phyloP scores from a whole-genome alignment of 331 rosid genomes.

The Prunus yedoensis region DNA sequence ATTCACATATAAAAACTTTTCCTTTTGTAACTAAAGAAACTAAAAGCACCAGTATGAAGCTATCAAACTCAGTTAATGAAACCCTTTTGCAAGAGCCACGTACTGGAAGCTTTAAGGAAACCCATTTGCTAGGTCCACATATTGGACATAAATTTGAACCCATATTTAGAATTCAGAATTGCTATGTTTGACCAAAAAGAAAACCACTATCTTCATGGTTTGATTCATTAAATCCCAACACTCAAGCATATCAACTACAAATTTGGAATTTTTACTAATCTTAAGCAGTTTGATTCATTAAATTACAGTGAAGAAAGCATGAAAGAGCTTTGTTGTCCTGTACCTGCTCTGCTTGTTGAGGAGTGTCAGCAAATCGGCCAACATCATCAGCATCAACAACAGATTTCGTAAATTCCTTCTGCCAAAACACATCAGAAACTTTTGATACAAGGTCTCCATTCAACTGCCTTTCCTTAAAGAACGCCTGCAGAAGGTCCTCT shows the following conservation, averaged over 20 bases:
- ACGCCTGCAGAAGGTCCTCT: constrained; percentile 64
- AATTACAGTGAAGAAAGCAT: neutral
- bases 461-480: constrained; percentile 67
- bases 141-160: neutral
- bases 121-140: neutral
- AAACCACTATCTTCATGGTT: neutral
- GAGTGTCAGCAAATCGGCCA: constrained; percentile 22
- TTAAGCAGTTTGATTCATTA: neutral
- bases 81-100: neutral
- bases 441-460: constrained; percentile 79
- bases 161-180: neutral
- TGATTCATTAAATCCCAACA: neutral
- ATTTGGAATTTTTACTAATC: neutral
- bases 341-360: constrained; percentile 43
- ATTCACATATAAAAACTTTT: neutral
- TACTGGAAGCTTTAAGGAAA: neutral
- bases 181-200: neutral
- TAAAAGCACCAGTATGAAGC: neutral
- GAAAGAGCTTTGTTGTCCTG: neutral
- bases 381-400: constrained; percentile 31
- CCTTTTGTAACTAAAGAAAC: constrained; percentile 5
- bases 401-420: constrained; percentile 37
- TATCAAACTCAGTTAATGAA: neutral
- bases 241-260: neutral
- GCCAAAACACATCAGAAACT: constrained; percentile 83